Evolutionary conservation across 495 filamentous ascomycete genomes (phyloP).

Genomic region (Copromyces sp.): DNA sequence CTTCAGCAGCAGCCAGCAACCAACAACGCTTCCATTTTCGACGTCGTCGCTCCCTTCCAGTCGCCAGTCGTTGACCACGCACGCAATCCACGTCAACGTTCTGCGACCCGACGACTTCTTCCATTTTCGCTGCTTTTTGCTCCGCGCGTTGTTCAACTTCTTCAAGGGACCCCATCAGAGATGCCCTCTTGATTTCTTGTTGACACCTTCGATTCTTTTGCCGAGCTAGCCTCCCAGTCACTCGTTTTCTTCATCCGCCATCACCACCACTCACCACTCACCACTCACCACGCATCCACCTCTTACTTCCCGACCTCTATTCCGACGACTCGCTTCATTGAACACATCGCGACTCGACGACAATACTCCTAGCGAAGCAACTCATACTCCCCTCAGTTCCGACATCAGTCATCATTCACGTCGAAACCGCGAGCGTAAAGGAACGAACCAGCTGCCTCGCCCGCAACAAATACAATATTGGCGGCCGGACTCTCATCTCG

Average conservation of each 20-base stretch:
- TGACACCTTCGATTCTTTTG: slow-evolving; percentile 27
- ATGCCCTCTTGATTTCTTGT: slow-evolving; percentile 7
- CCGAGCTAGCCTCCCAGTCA: slow-evolving; percentile 42
- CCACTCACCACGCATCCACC: too few species aligned
- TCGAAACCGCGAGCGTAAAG: neutral
- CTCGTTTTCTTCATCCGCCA: slow-evolving; percentile 31
- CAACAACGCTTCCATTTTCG: slow-evolving; percentile 4
- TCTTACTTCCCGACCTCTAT: neutral
- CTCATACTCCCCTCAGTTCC: neutral
- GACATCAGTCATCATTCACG: neutral
- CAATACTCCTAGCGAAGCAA: neutral
- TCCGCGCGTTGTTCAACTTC: neutral
- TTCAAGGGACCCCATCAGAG: neutral
- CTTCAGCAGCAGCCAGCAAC: neutral
- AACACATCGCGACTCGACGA: neutral
- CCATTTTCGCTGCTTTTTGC: neutral
- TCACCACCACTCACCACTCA: slow-evolving; percentile 5
- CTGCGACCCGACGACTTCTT: neutral
- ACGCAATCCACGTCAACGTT: neutral
- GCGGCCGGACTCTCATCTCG: neutral
- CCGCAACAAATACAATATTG: neutral
- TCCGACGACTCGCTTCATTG: slow-evolving; percentile 4
- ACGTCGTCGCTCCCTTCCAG: neutral
- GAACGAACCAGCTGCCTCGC: neutral
- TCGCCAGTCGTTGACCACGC: neutral